Conservation (phyloP, 208 protist species). For the Novymonas esmeraldas region DNA sequence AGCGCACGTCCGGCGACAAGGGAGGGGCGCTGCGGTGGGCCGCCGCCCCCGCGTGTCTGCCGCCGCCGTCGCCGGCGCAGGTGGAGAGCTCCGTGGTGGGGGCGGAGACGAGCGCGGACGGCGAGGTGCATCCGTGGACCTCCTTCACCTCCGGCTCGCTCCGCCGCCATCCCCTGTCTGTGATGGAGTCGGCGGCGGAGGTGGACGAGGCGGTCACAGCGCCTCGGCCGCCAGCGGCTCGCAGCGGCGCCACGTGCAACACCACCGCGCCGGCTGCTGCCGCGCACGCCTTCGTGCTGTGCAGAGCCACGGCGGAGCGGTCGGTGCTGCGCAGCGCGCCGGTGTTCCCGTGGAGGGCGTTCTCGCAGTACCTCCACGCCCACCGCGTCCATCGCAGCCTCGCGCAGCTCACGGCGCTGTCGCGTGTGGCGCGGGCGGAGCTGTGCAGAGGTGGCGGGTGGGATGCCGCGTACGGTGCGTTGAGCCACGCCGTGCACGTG, state of each 20-base stretch:
- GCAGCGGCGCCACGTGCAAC: neutral
- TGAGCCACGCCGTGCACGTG: constrained; percentile 31
- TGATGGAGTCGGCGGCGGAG: constrained; percentile 7
- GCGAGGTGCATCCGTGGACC: neutral
- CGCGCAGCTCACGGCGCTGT: constrained; percentile 9
- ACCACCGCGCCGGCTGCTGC: neutral
- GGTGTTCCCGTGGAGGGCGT: constrained; percentile 23
- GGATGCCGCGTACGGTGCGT: constrained; percentile 20
- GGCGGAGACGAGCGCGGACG: neutral
- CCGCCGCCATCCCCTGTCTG: constrained; percentile 7
- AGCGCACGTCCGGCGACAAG: neutral
- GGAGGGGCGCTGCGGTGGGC: neutral
- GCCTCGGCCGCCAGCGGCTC: neutral
- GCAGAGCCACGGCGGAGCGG: constrained; percentile 28
- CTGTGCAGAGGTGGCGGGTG: constrained; percentile 19
- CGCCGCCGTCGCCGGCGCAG: constrained; percentile 26
- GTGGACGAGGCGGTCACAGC: neutral
- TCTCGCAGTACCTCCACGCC: constrained; percentile 29
- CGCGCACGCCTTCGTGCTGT: constrained; percentile 16
- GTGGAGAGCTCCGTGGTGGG: constrained; percentile 4
- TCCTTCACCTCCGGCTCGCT: neutral
- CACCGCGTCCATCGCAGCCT: constrained; percentile 36
- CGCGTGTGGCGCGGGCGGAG: constrained; percentile 9
- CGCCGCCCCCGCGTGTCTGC: constrained; percentile 11
- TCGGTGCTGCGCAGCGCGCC: constrained; percentile 11